Base-by-base conservation (phyloP, 1,284 basidiomycete species). In the Microbotryum intermedium region DNA sequence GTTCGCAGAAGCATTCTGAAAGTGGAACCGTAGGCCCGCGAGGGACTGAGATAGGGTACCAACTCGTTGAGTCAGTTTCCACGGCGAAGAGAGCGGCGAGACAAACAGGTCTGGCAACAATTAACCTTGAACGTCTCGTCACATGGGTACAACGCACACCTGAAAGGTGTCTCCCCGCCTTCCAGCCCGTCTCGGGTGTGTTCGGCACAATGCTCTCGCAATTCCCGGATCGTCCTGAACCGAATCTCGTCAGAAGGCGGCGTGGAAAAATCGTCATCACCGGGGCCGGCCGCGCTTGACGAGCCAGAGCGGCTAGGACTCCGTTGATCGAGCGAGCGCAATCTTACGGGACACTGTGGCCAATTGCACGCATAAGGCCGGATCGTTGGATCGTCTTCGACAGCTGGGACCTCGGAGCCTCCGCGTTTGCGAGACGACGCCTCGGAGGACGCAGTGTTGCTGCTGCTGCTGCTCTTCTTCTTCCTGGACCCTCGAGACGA, bases 1-100 rank as follows among this genome's bases (percentile, higher is more conserved):
- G 71, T 65, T 71, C 18, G 70, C 71, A 0, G 66, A 70, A 9
- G 70, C 70, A 42, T 74, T 72, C 60, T 58, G 60, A 13, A 73
- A 72, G 29, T 69, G 65, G 26, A 67, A 67, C 18, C 59, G 58
- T 62, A 51, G 65, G 58, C 58, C 67, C 66, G 53, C 69, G 57
- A 55, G 69, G 64, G 67, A 74, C 70, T 60, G 71, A 72, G 54
- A 49, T 55, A 44, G 58, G 59, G 58, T 6, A 46, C 25, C 20
- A 23, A 30, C 6, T 59, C 23, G 39, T 7, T 6, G 7, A 18
- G 23, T 16, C 30, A 21, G 50, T 20, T 6, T 18, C 30, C 18
- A 4, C 1, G 26, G 25, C 25, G 3, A 5, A 7, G 23, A 16
- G 6, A 44, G n/a, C 2, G 9, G 18, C 11, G 47, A 30, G 26